A percentile compares a stretch with the other conserved stretches of the same genome.
Evolutionary conservation across 768 basidiomycete genomes (phyloP).

Genomic region (Mycena alexandri): DNA sequence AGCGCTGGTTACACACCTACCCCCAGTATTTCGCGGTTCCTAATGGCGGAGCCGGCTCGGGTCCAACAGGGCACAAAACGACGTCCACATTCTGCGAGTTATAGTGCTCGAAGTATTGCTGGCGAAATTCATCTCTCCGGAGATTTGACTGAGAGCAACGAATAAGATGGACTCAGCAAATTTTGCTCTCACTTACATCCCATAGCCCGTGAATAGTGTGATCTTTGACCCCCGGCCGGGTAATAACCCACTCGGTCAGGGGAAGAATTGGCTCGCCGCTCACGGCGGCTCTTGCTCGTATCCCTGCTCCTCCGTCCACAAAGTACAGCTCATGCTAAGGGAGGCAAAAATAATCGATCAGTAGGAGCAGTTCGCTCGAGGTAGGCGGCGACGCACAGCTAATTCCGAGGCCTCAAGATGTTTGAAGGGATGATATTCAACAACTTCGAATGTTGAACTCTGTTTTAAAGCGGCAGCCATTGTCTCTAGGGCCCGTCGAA

Average conservation of each 20-base stretch:
- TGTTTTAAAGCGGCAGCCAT: constrained; percentile 50
- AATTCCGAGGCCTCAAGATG: constrained; percentile 51
- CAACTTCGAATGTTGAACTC: constrained; percentile 49
- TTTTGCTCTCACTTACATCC: background rate
- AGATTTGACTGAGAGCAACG: background rate
- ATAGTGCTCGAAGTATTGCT: constrained; percentile 12
- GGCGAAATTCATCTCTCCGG: constrained; percentile 4
- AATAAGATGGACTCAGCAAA: background rate
- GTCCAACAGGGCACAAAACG: constrained; percentile 18
- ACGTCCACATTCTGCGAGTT: constrained; percentile 23
- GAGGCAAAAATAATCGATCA: no score
- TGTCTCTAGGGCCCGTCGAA: constrained; percentile 53
- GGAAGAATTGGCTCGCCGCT: constrained; percentile 22
- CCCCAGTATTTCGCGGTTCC: constrained; percentile 27
- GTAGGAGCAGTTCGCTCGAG: no score
- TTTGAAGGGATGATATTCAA: constrained; percentile 50
- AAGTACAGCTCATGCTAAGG: constrained; percentile 27
- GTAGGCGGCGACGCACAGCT: constrained; percentile 41
- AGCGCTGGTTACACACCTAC: background rate
- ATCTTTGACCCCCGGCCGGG: constrained; percentile 12
- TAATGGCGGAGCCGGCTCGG: constrained; percentile 6
- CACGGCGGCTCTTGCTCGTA: constrained; percentile 21
- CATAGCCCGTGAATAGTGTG: constrained; percentile 18
- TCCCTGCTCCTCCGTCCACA: constrained; percentile 18
- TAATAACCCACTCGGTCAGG: constrained; percentile 29